Evolutionary conservation across 208 protist species (phyloP).

Genomic region (Balamuthia mandrillaris): DNA sequence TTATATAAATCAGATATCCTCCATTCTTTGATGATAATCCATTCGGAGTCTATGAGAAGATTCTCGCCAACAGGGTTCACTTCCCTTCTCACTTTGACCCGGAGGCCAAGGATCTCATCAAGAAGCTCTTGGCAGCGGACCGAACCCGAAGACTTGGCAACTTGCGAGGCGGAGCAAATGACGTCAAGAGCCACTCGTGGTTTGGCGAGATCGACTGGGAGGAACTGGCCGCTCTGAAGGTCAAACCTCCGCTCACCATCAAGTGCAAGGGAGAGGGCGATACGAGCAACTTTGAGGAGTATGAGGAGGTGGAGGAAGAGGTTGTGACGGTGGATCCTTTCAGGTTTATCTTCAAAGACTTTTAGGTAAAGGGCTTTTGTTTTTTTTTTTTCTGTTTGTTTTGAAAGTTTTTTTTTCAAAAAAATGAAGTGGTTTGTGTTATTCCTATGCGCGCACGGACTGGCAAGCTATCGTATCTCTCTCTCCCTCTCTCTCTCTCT

Average conservation of each 20-base stretch:
- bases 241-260: conserved; percentile 41
- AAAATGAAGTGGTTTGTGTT: neutral
- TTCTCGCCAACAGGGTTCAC: conserved; percentile 75
- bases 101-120: conserved; percentile 74
- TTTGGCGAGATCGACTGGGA: conserved; percentile 90
- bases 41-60: conserved; percentile 86
- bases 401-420: neutral
- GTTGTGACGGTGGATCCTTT: conserved; percentile 44
- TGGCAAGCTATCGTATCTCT: too few relatives aligned
- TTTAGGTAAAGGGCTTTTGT: conserved; percentile 38
- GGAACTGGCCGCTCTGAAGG: conserved; percentile 35
- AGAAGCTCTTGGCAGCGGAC: conserved; percentile 70
- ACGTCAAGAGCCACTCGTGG: conserved; percentile 94
- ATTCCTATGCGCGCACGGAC: neutral
- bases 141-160: conserved; percentile 77
- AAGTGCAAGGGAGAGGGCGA: conserved; percentile 45
- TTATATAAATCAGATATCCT: conserved; percentile 58
- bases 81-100: conserved; percentile 79
- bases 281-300: conserved; percentile 61
- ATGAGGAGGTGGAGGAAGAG: conserved; percentile 48
- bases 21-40: conserved; percentile 86
- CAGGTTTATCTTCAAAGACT: conserved; percentile 51
- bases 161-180: conserved; percentile 77
- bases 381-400: neutral
- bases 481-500: too few relatives aligned